These are phyloP conservation scores for Endogone sp. DNA, from an alignment of 192 early-diverging fungal genomes.

Conservation along the genomic window DNA sequence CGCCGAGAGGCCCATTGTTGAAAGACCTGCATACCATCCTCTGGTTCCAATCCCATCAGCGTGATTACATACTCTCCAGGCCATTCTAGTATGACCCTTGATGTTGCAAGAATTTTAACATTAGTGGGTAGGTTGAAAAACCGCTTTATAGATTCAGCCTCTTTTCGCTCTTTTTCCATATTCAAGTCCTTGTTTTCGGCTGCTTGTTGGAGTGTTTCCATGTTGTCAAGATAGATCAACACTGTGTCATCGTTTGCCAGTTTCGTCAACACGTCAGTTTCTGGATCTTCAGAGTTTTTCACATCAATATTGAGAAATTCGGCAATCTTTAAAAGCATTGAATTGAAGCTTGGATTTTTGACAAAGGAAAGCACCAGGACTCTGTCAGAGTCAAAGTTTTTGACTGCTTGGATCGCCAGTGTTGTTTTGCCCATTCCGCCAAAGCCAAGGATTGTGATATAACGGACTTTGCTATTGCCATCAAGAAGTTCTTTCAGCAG, in stretches of 20 bases:
- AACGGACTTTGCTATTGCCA: neutral
- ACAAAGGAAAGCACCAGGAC: neutral
- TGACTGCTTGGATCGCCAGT: neutral
- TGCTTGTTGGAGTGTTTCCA: neutral
- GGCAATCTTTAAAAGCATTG: neutral
- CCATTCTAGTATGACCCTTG: neutral
- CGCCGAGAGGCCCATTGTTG: neutral
- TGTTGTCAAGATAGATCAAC: neutral
- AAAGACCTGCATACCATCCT: neutral
- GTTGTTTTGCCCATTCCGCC: neutral
- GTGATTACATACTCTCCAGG: neutral
- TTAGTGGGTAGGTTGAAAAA: neutral
- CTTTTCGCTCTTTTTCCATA: neutral
- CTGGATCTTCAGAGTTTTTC: neutral
- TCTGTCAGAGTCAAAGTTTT: neutral
- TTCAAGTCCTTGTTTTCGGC: neutral
- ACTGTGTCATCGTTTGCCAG: neutral
- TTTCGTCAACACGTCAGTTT: neutral
- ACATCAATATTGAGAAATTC: neutral
- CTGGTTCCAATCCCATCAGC: neutral
- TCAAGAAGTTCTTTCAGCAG: too few relatives aligned
- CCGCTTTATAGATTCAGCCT: neutral
- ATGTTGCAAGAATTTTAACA: neutral
- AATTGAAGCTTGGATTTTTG: neutral
- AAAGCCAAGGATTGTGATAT: neutral